Percentiles rank a stretch among this genome's conserved stretches.
Evolutionary conservation across 768 basidiomycete species (phyloP).

Genomic region (Tephrocybe sp.): DNA sequence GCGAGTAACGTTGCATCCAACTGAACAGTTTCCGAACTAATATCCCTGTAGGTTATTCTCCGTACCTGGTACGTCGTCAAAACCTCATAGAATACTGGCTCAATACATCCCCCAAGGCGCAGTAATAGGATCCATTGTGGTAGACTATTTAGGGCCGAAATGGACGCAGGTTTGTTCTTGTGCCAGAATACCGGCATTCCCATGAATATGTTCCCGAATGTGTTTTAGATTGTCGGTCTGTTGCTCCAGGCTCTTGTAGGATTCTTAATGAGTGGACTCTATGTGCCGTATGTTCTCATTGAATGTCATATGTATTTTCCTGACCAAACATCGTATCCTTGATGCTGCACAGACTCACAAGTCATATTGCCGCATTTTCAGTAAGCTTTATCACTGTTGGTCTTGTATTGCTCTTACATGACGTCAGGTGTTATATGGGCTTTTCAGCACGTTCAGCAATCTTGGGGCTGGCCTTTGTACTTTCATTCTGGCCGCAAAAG

Average conservation of each 20-base stretch:
- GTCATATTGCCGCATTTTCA: slow-evolving; percentile 71
- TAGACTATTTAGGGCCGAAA: slow-evolving; percentile 78
- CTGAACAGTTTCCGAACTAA: too few relatives aligned
- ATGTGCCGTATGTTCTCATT: slow-evolving; percentile 38
- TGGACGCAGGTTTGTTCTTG: slow-evolving; percentile 53
- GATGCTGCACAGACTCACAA: slow-evolving; percentile 49
- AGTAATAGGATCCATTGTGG: slow-evolving; percentile 65
- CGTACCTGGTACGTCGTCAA: background rate
- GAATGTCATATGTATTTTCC: background rate
- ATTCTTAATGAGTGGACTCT: slow-evolving; percentile 86
- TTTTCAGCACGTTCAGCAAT: slow-evolving; percentile 86
- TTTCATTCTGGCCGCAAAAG: slow-evolving; percentile 81
- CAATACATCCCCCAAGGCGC: slow-evolving; percentile 49
- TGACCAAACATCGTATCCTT: background rate
- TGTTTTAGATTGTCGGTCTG: slow-evolving; percentile 59
- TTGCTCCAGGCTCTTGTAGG: slow-evolving; percentile 67
- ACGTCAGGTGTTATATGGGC: slow-evolving; percentile 72
- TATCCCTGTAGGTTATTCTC: too few relatives aligned
- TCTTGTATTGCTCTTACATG: background rate
- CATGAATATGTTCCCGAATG: background rate
- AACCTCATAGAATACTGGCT: slow-evolving; percentile 15
- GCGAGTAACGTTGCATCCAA: too few relatives aligned
- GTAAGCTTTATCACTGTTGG: slow-evolving; percentile 33
- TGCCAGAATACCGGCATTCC: background rate
- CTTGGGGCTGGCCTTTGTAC: slow-evolving; percentile 85